Base-by-base conservation (phyloP, 192 early-diverging fungal species). In the Linnemannia zychae region DNA sequence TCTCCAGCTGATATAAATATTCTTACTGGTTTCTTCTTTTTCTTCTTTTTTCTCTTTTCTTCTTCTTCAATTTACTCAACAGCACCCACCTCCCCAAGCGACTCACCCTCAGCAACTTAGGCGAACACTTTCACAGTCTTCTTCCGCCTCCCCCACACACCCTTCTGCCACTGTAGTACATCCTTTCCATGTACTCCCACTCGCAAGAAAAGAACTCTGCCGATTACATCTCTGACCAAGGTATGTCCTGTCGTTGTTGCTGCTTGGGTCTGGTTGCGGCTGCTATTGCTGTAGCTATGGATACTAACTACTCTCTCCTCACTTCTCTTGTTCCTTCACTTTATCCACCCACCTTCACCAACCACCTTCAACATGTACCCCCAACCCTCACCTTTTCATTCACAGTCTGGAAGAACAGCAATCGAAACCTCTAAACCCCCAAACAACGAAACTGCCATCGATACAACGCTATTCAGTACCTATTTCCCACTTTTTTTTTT, bases 161-260 rank as follows among this genome's bases (percentile, higher is more conserved):
- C 44, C 50, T 49, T 75, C 82, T 84, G 72, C 74, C 77, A 24
- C 52, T 3, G 44, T 57, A 84, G 81, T 84, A 84, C 81, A 82
- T 63, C 46, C 48, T 78, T 71, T 84, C 82, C 77, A 95, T 95
- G 94, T 96, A 96, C 90, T 86, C 89, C 73, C 97, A 97, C 95
- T 91, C 92, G 76, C 90, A 89, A 80, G 97, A 97, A 92, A 96
- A 91, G 88, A 93, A 94, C 89, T 95, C 94, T 81, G 91, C 95
- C 87, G 96, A 98, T 91, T 98, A 98, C 90, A 94, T 96, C 89
- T 91, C 94, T 89, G 96, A 98, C 89, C 96, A 96, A 89, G 88
- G 93, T 94, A 88, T 77, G 40, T 9, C 9, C 40, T 44, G 40
- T 78, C 17, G 11, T 65, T 63, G 16, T 22, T 17, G 7, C 20